phyloP scores from a whole-genome alignment of 192 early-diverging fungal species.

The Coemansia sp. region DNA sequence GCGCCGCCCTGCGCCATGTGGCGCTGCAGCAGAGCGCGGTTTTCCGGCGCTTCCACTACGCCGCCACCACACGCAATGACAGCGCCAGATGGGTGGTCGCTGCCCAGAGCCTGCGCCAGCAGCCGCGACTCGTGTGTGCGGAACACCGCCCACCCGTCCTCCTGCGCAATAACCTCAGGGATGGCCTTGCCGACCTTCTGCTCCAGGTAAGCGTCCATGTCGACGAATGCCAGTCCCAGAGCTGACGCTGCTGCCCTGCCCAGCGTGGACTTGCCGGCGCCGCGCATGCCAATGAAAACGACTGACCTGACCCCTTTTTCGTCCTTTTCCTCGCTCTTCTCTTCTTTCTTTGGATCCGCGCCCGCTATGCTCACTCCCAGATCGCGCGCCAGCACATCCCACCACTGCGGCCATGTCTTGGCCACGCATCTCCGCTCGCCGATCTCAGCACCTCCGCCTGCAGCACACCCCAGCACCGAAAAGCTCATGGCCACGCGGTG shows the following conservation, averaged over 20 bases:
- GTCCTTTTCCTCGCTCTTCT: slow-evolving; percentile 3
- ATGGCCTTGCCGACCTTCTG: slow-evolving; percentile 66
- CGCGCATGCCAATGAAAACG: slow-evolving; percentile 98
- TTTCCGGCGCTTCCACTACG: slow-evolving; percentile 77
- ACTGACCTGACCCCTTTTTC: slow-evolving; percentile 21
- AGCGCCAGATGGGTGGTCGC: slow-evolving; percentile 56
- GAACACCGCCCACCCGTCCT: slow-evolving; percentile 83
- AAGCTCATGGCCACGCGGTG: slow-evolving; percentile 98
- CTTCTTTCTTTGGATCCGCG: slow-evolving; percentile 24
- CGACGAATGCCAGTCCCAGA: slow-evolving; percentile 74
- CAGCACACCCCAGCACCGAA: slow-evolving; percentile 75
- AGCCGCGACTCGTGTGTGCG: slow-evolving; percentile 72
- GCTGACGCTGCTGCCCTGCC: slow-evolving; percentile 68
- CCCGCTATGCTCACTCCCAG: slow-evolving; percentile 60
- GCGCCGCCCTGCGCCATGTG: slow-evolving; percentile 57
- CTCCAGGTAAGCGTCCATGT: slow-evolving; percentile 87
- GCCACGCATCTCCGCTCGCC: slow-evolving; percentile 96
- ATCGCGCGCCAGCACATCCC: slow-evolving; percentile 86
- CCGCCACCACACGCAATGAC: slow-evolving; percentile 94
- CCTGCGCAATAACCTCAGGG: slow-evolving; percentile 62
- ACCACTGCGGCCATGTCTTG: slow-evolving; percentile 99
- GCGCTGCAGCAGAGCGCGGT: slow-evolving; percentile 63
- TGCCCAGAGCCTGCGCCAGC: slow-evolving; percentile 60
- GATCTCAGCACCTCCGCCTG: slow-evolving; percentile 71
- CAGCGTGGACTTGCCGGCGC: slow-evolving; percentile 92